Evolutionary conservation across 2,329 filamentous ascomycete genomes (phyloP), one percentile per base, ranked within the genome.

Genomic region (Xylaria sp.): DNA sequence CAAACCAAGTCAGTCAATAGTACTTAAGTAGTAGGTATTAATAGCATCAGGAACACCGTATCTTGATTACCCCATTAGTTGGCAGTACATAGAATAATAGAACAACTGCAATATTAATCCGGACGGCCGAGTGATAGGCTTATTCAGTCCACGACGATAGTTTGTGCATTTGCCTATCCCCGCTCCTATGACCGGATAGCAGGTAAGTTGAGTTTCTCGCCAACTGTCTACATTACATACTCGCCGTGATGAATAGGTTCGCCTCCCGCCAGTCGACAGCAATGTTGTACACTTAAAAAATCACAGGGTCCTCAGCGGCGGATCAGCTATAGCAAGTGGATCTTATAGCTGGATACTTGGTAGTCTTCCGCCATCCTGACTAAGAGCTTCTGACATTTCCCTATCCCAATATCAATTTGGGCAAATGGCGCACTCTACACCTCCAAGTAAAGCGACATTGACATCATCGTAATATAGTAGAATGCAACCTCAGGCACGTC

Each of bases 401-500:
- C 5, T 13, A 32, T 50, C 23, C 32, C 45, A 48, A 23, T 8
- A 58, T 32, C 13, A 58, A 28, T 10, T 25, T 4, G 32, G 23
- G 28, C 56, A 23, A 15, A 32, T 45, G 8, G 57, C 12, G 57
- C 18, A 18, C 43, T 48, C 28, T 60, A 43, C 23, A 52, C 45
- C 6, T 18, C 23, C 23, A 30, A n/a, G 20, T 25, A 39, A 39
- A 39, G 10, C 30, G 7, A 64, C 23, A 57, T 58, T 58, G 57
- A 61, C 52, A 68, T 61, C 45, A 61, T 59, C 30, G 30, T 41
- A 53, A 36, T 58, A 58, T 55, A 30, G 2, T n/a, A 23, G 23
- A 53, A 65, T 65, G 28, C 50, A 13, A 65, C 61, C 32, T 23
- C 34, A 55, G 32, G 4, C 32, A 59, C 58, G 53, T 20, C 20